Conservation (phyloP, 305 asterid species). For the Fraxinus xanthoxyloides region DNA sequence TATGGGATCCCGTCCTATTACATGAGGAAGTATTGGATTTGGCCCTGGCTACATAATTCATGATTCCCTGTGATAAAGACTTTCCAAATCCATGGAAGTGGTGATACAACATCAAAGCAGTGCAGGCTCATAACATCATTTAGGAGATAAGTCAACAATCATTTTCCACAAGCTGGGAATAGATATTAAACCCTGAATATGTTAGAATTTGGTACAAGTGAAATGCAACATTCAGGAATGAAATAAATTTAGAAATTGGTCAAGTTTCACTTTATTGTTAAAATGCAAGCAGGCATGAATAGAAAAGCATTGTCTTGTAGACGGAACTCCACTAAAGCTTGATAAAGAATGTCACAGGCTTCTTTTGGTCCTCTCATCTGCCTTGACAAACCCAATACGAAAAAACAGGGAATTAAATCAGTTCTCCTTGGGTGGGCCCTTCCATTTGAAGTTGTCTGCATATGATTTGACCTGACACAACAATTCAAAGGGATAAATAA, state of each 20-base stretch:
- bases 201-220: not conserved
- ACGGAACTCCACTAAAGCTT: not conserved
- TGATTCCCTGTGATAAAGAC: not conserved
- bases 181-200: not conserved
- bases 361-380: not conserved
- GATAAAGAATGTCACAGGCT: not conserved
- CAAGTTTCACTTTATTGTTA: not conserved
- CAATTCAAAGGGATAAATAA: not conserved
- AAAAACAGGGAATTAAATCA: slow-evolving; percentile 6
- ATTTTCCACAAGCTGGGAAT: not conserved
- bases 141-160: not conserved
- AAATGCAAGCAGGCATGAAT: not conserved
- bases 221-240: not conserved
- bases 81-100: not conserved
- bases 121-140: not conserved
- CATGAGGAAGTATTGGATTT: not conserved
- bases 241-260: not conserved
- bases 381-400: not conserved
- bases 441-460: slow-evolving; percentile 46
- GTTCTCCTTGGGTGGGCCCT: slow-evolving; percentile 38
- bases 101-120: not conserved
- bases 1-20: not conserved
- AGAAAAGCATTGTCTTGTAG: not conserved
- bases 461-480: slow-evolving; percentile 25
- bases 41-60: not conserved